These are phyloP conservation scores for Silene vulgaris DNA, from an alignment of 179 eudicot genomes.

Conservation along the genomic window DNA sequence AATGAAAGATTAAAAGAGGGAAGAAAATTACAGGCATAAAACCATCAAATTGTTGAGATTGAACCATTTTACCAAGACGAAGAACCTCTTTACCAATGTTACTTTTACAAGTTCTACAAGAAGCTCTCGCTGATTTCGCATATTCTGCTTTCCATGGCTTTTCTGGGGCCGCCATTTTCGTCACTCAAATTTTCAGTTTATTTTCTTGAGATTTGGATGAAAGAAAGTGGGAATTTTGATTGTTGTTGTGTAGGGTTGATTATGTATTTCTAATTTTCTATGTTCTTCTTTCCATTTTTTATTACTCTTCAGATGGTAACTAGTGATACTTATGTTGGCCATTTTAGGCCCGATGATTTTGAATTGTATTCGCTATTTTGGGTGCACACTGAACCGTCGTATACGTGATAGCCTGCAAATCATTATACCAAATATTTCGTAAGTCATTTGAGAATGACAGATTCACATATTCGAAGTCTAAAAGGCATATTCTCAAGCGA, in stretches of 20 bases:
- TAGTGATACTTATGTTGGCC: too few species aligned
- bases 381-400: too few species aligned
- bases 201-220: not conserved
- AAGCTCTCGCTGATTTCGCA: constrained; percentile 84
- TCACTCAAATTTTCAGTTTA: constrained; percentile 2
- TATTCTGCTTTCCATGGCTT: constrained; percentile 98
- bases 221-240: constrained; percentile 3
- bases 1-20: not conserved
- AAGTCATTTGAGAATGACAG: too few species aligned
- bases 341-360: too few species aligned
- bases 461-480: too few species aligned
- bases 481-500: too few species aligned
- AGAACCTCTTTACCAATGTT: constrained; percentile 66
- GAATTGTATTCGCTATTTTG: too few species aligned
- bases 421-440: too few species aligned
- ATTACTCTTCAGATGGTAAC: too few species aligned
- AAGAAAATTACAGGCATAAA: constrained; percentile 70
- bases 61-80: constrained; percentile 96
- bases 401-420: too few species aligned
- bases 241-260: not conserved
- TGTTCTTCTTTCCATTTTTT: too few species aligned
- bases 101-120: constrained; percentile 70
- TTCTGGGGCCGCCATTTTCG: constrained; percentile 65
- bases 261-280: not conserved
- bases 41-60: constrained; percentile 89